These are phyloP conservation scores for Tremellales sp. DNA, from an alignment of 1,284 basidiomycete genomes.

Conservation along the genomic window DNA sequence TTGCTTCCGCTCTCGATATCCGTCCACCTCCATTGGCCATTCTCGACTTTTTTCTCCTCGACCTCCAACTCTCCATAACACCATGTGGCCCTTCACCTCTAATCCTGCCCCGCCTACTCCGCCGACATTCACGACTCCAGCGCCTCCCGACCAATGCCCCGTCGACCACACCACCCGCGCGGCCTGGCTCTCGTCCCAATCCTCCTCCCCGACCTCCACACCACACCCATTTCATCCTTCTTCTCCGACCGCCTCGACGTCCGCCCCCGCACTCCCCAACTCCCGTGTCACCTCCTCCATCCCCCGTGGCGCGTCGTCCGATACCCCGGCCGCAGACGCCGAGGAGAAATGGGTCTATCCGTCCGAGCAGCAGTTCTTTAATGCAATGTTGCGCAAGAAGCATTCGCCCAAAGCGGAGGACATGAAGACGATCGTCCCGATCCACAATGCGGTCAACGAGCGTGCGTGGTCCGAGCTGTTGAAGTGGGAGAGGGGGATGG, in stretches of 20 bases:
- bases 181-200: constrained; percentile 41
- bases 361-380: constrained; percentile 95
- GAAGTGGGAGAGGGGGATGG: constrained; percentile 80
- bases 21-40: no score
- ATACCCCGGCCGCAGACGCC: constrained; percentile 1
- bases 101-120: no score
- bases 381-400: constrained; percentile 91
- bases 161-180: constrained; percentile 57
- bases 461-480: constrained; percentile 87
- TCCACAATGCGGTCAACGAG: constrained; percentile 99
- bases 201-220: constrained; percentile 11
- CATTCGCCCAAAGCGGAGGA: constrained; percentile 71
- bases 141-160: no score
- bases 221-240: constrained; percentile 12
- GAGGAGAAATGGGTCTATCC: constrained; percentile 89
- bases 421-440: constrained; percentile 95
- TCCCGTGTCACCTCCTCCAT: constrained; percentile 84
- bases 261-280: constrained; percentile 48
- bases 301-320: constrained; percentile 55
- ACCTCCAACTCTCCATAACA: no score
- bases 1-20: no score
- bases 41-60: no score
- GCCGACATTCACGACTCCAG: no score
- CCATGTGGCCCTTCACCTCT: no score
- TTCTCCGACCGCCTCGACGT: constrained; percentile 44